phyloP scores from a whole-genome alignment of 371 early-diverging fungal genomes.

The Circinella umbellata region DNA sequence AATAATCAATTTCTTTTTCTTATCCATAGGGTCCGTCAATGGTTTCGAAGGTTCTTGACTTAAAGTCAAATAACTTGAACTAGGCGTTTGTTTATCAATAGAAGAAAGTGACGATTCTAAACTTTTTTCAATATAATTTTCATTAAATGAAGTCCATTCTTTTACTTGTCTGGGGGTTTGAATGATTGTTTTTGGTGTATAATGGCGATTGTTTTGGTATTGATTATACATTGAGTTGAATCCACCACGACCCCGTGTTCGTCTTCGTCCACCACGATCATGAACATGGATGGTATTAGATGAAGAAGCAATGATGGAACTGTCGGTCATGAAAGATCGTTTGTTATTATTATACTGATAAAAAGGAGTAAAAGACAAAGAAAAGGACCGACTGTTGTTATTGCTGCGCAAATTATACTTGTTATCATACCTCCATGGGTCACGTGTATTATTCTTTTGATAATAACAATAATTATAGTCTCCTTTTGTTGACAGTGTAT shows the following conservation, averaged over 20 bases:
- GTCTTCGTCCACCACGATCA: background rate
- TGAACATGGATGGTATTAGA: background rate
- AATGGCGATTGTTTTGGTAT: background rate
- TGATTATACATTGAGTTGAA: background rate
- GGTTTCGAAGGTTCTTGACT: slow-evolving; percentile 9
- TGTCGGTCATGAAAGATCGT: background rate
- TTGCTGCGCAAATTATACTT: background rate
- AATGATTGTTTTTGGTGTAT: background rate
- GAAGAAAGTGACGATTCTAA: background rate
- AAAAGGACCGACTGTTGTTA: background rate
- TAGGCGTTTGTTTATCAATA: background rate
- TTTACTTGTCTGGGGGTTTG: background rate
- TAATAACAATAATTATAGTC: no score
- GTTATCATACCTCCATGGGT: background rate
- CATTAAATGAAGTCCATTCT: background rate
- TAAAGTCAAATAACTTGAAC: background rate
- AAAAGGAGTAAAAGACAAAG: background rate
- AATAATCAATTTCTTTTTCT: slow-evolving; percentile 57
- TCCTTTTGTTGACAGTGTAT: no score
- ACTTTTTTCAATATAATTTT: background rate
- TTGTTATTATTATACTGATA: background rate
- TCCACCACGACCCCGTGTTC: background rate
- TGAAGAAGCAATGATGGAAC: background rate
- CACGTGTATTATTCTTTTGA: no score
- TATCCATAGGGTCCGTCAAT: background rate